Evolutionary conservation across 139 green algal species (phyloP).

Genomic region (Pleodorina starrii): DNA sequence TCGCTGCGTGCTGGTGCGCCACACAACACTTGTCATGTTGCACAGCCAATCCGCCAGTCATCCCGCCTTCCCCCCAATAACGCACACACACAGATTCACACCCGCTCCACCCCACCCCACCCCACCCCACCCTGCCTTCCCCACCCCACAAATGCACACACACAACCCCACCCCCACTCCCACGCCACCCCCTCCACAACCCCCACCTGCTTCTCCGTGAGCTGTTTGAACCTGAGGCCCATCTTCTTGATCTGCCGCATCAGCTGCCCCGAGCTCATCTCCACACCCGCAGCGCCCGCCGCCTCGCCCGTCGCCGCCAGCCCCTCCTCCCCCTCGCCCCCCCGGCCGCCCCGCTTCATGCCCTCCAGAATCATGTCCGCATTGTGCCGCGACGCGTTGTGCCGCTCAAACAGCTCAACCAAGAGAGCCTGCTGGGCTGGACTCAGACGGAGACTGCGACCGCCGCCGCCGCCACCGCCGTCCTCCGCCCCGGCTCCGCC

Average conservation of each 20-base stretch:
- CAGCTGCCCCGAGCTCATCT: slow-evolving; percentile 41
- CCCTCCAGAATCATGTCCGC: slow-evolving; percentile 41
- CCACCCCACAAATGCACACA: no score
- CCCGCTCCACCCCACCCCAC: no score
- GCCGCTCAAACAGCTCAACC: slow-evolving; percentile 51
- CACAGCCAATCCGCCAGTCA: no score
- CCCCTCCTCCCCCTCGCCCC: not conserved
- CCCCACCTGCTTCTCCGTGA: slow-evolving; percentile 61
- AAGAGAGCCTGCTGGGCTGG: slow-evolving; percentile 14
- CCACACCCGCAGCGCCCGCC: not conserved
- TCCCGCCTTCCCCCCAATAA: no score
- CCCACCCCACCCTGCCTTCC: no score
- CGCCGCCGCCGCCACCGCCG: slow-evolving; percentile 8
- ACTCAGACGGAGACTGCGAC: slow-evolving; percentile 29
- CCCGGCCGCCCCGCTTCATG: slow-evolving; percentile 11
- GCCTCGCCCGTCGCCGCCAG: not conserved
- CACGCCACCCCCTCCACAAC: not conserved
- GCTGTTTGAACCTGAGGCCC: slow-evolving; percentile 59
- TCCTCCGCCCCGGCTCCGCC: slow-evolving; percentile 9
- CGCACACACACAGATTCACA: no score
- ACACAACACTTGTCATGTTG: no score
- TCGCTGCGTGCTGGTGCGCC: no score
- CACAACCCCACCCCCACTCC: no score
- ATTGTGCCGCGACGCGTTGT: slow-evolving; percentile 53
- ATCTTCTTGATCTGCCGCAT: slow-evolving; percentile 51